phyloP scores from a whole-genome alignment of 2,329 filamentous ascomycete species.

The Diaporthe caulivora region DNA sequence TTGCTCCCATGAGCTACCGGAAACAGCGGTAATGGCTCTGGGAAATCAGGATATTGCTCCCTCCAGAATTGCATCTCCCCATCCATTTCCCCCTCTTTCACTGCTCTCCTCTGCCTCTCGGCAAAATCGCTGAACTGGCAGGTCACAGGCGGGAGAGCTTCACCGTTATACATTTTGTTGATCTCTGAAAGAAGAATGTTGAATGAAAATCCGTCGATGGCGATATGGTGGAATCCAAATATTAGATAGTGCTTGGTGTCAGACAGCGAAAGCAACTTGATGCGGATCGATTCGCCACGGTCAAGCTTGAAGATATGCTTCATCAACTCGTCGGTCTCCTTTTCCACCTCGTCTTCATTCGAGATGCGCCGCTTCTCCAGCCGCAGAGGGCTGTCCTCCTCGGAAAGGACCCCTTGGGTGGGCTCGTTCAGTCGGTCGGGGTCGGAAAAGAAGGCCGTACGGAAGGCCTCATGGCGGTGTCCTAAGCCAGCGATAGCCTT shows the following conservation, averaged over 20 bases:
- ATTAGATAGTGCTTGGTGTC: constrained; percentile 54
- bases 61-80: constrained; percentile 28
- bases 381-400: constrained; percentile 45
- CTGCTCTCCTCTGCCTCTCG: constrained; percentile 10
- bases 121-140: constrained; percentile 43
- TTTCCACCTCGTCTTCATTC: constrained; percentile 42
- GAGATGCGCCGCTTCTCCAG: constrained; percentile 45
- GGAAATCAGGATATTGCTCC: constrained; percentile 13
- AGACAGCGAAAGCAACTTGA: constrained; percentile 51
- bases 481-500: constrained; percentile 12
- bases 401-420: constrained; percentile 8
- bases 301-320: constrained; percentile 53
- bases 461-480: constrained; percentile 7
- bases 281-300: constrained; percentile 49
- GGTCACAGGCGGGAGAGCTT: background rate
- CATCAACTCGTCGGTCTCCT: constrained; percentile 43
- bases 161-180: constrained; percentile 17
- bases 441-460: constrained; percentile 11
- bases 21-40: constrained; percentile 24
- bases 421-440: background rate
- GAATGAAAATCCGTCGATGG: constrained; percentile 30
- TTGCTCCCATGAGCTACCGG: constrained; percentile 26
- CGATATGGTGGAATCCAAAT: constrained; percentile 43
- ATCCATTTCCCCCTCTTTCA: constrained; percentile 35
- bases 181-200: constrained; percentile 26